Evolutionary conservation across 2,329 filamentous ascomycete genomes (phyloP), one percentile per base, ranked within the genome.

Genomic region (Orbilia javanica): DNA sequence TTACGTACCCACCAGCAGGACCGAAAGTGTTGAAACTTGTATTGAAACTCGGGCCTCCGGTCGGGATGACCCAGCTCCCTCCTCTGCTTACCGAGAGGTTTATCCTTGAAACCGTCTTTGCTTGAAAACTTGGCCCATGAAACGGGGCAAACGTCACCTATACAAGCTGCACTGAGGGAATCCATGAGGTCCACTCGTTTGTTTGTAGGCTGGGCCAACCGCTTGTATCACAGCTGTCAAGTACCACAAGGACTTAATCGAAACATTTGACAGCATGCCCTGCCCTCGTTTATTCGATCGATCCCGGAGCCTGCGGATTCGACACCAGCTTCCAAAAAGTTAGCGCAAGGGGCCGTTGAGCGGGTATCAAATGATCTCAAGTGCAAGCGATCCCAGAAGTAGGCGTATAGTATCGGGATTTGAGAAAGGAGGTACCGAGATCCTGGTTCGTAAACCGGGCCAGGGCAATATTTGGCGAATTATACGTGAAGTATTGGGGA

Each of bases 301-400:
- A 44, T 44, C 42, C 15, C 42, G 20, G 31, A 20, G 29, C 63
- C 34, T 67, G 52, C 31, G 15, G 48, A 42, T 53, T 67, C 64
- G n/a, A 27, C n/a, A 29, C 27, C 29, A n/a, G 46, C 22, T 42
- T 60, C 65, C 68, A 39, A 65, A 42, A 42, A 15, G 31, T 60
- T 69, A 69, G 72, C 72, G 72, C 72, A 76, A 76, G 72, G 65
- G 72, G 72, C 39, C 36, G 72, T 44, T 50, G 65, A 76, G 72
- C 65, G 25, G 55, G 72, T 76, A 64, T 70, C 72, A 70, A 57
- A 69, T 57, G 44, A 76, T 76, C 22, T 69, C 57, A 69, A 46
- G 6, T 50, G 57, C 48, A 66, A 52, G 31, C 34, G 65, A 57
- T 76, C 57, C 62, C 53, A 53, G 46, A 31, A 52, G 22, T n/a